These are phyloP conservation scores for Ulmus americana DNA, from an alignment of 331 rosid genomes.

Conservation along the genomic window DNA sequence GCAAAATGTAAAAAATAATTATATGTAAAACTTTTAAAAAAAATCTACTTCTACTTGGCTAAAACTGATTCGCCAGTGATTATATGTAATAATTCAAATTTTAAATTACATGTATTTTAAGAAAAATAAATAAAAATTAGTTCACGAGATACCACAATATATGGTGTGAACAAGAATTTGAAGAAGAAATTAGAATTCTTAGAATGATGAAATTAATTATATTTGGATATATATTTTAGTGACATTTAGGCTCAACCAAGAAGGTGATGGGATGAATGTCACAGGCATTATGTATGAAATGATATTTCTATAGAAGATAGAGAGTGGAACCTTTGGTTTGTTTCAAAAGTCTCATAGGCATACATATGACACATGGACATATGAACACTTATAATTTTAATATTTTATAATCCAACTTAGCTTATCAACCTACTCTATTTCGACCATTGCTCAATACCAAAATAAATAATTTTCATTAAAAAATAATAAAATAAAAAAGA, in stretches of 20 bases:
- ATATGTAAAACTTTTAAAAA: too few relatives aligned
- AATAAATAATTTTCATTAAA: background rate
- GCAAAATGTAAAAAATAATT: too few relatives aligned
- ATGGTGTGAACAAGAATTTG: too few relatives aligned
- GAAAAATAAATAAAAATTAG: too few relatives aligned
- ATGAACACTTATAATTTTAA: background rate
- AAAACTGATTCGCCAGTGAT: too few relatives aligned
- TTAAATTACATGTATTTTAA: too few relatives aligned
- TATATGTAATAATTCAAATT: too few relatives aligned
- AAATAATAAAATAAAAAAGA: background rate
- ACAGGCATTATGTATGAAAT: background rate
- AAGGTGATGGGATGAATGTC: background rate
- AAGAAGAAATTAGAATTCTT: too few relatives aligned
- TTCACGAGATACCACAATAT: too few relatives aligned
- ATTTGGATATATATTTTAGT: background rate
- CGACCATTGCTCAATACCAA: background rate
- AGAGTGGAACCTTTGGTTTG: background rate
- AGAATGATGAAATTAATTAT: too few relatives aligned
- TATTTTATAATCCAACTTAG: constrained; percentile 1
- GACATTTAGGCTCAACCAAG: background rate
- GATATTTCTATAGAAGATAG: background rate
- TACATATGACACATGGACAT: background rate
- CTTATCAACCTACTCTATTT: background rate
- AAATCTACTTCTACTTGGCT: too few relatives aligned
- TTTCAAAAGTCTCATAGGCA: constrained; percentile 5